Evolutionary conservation across 108 stramenopile genomes (phyloP), one percentile per base, ranked within the genome.

Genomic region (Nitzschia sp.): DNA sequence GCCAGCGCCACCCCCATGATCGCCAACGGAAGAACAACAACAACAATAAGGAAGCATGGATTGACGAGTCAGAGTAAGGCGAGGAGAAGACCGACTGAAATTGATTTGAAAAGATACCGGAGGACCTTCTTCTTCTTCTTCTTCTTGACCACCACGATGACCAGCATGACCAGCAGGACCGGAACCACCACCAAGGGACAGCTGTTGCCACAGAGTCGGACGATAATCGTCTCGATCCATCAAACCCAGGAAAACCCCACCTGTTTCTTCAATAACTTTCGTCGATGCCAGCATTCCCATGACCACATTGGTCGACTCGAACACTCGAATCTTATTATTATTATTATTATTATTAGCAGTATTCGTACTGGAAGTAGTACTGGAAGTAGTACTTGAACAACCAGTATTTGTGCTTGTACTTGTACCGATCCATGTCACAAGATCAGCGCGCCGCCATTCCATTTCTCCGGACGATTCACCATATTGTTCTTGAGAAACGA

Each of bases 221-320:
- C 85, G 70, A 25, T 72, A 80, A 38, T 80, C 82, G 34, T 83
- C 83, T 19, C 81, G 41, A 29, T 54, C 61, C 25, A 89, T 76
- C 36, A 89, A 60, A 1, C 88, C 88, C 23, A 80, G 38, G 35
- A 89, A 89, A 25, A 86, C 72, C 13, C 88, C 85, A 47, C 88
- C 88, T 0, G 83, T 78, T 28, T 85, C 78, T 45, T 75, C 59
- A 2, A 80, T 27, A 0, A 86, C 60, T 17, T 66, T 38, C 6
- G 45, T 45, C 3, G 70, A 63, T 4, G 80, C 60, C 1, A 82
- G 73, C n/a, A 82, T 77, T 21, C 83, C 77, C 30, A 83, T 45
- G 0, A 80, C 33, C 53, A 53, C 34, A 32, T 45, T 33, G 11
- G 17, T 47, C 47, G 53, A 16, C 46, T 68, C 44, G 32, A 27